A percentile compares a stretch with the other conserved stretches of the same genome.
These are phyloP conservation scores for Ogataea hybrid DNA, from an alignment of 1,139 yeast species.

Conservation along the genomic window DNA sequence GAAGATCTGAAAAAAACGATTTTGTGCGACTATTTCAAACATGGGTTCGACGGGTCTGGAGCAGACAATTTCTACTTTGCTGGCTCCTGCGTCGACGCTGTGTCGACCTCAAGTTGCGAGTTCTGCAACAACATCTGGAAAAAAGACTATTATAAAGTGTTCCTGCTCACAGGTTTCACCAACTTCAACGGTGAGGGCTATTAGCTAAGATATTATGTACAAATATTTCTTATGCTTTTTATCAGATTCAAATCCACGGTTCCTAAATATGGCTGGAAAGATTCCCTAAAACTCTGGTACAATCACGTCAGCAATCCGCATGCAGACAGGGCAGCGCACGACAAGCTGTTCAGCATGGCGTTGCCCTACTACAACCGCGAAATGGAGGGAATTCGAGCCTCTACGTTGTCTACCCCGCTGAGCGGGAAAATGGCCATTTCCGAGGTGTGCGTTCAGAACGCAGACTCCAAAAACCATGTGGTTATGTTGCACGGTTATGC, in stretches of 20 bases:
- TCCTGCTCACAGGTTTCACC: conserved; percentile 64
- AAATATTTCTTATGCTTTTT: neutral
- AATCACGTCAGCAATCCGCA: neutral
- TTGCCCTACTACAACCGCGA: conserved; percentile 30
- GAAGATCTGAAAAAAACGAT: conserved; percentile 51
- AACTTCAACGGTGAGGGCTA: conserved; percentile 77
- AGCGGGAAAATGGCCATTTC: neutral
- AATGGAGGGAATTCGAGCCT: conserved; percentile 4
- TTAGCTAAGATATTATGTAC: conserved; percentile 16
- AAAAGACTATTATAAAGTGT: conserved; percentile 60
- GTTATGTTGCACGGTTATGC: conserved; percentile 92
- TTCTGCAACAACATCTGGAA: conserved; percentile 68
- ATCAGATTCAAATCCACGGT: conserved; percentile 1
- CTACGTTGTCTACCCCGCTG: conserved; percentile 3
- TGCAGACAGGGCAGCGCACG: conserved; percentile 23
- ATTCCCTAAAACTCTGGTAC: conserved; percentile 3
- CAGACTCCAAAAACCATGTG: conserved; percentile 36
- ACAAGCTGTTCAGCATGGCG: conserved; percentile 23
- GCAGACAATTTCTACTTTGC: conserved; percentile 78
- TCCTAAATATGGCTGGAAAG: neutral
- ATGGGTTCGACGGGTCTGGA: conserved; percentile 76
- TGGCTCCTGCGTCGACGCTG: conserved; percentile 77
- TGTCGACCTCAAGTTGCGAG: conserved; percentile 77
- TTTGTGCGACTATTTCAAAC: conserved; percentile 65
- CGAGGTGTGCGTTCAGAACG: conserved; percentile 1